A percentile compares a stretch with the other conserved stretches of the same genome.
Conservation (phyloP, 2,329 filamentous ascomycete genomes). For the Colletotrichum sp. region DNA sequence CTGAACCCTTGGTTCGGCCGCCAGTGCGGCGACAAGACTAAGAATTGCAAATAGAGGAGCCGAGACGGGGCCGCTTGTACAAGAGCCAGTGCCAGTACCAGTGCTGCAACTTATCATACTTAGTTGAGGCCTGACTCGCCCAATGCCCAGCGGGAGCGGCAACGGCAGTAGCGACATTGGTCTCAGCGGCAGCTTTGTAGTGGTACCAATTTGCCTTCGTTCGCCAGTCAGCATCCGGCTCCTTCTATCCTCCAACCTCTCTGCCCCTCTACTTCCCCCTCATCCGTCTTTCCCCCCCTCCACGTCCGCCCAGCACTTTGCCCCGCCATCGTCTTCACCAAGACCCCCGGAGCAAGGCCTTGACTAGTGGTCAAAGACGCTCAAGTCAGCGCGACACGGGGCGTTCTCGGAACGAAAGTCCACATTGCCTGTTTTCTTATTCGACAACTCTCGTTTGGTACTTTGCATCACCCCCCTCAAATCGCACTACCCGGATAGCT, state of each 20-base stretch:
- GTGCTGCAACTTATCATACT: conserved; percentile 5
- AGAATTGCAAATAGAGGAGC: background rate
- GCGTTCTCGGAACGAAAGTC: conserved; percentile 18
- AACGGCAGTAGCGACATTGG: background rate
- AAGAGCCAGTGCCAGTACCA: conserved; percentile 5
- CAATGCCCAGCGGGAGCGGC: background rate
- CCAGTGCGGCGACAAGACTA: conserved; percentile 7
- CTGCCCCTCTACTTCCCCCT: background rate
- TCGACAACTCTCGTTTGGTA: conserved; percentile 2
- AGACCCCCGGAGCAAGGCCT: conserved; percentile 1
- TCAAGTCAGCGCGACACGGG: background rate
- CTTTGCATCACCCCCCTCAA: conserved; percentile 15
- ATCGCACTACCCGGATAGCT: background rate
- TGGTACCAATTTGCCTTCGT: background rate
- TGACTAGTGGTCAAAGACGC: conserved; percentile 9
- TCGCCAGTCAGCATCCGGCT: background rate
- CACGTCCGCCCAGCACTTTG: background rate
- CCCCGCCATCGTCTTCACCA: conserved; percentile 13
- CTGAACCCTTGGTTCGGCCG: conserved; percentile 8
- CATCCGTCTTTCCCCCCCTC: background rate
- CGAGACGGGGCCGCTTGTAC: background rate
- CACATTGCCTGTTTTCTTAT: conserved; percentile 2
- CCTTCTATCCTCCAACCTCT: background rate
- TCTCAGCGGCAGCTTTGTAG: background rate
- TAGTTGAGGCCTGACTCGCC: conserved; percentile 22